These are phyloP conservation scores for Cetradonia linearis DNA, from an alignment of 495 filamentous ascomycete genomes.

Conservation along the genomic window DNA sequence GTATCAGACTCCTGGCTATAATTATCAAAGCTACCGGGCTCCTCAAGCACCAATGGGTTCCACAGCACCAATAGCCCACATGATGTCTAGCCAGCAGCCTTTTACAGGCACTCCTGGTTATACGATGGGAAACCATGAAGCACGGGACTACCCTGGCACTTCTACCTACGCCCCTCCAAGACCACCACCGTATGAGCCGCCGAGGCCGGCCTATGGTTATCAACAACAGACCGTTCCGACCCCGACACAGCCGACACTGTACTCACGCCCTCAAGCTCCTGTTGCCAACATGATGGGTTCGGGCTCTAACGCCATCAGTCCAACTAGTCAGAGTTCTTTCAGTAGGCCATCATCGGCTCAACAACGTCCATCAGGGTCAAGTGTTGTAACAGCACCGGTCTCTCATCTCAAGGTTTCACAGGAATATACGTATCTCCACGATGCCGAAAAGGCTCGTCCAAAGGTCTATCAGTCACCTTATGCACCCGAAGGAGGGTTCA, in stretches of 20 bases:
- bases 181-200: neutral
- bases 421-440: slow-evolving; percentile 23
- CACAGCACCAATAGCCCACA: slow-evolving; percentile 20
- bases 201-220: neutral
- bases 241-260: slow-evolving; percentile 11
- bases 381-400: neutral
- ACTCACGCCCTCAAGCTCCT: slow-evolving; percentile 18
- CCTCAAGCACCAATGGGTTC: slow-evolving; percentile 21
- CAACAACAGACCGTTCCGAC: slow-evolving; percentile 9
- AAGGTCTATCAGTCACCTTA: slow-evolving; percentile 25
- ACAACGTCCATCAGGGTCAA: slow-evolving; percentile 1
- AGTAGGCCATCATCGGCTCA: slow-evolving; percentile 11
- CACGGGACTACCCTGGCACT: neutral
- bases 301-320: neutral
- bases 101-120: slow-evolving; percentile 14
- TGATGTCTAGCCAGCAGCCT: slow-evolving; percentile 14
- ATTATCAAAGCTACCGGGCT: slow-evolving; percentile 17
- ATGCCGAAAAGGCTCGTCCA: slow-evolving; percentile 23
- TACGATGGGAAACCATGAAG: neutral
- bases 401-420: slow-evolving; percentile 10
- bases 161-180: slow-evolving; percentile 4
- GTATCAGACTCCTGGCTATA: slow-evolving; percentile 12
- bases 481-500: slow-evolving; percentile 19
- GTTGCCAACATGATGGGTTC: slow-evolving; percentile 25
- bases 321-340: slow-evolving; percentile 3